A percentile compares a stretch with the other conserved stretches of the same genome.
Evolutionary conservation across 1,139 yeast genomes (phyloP).

Genomic region (Protomyces pachydermus): DNA sequence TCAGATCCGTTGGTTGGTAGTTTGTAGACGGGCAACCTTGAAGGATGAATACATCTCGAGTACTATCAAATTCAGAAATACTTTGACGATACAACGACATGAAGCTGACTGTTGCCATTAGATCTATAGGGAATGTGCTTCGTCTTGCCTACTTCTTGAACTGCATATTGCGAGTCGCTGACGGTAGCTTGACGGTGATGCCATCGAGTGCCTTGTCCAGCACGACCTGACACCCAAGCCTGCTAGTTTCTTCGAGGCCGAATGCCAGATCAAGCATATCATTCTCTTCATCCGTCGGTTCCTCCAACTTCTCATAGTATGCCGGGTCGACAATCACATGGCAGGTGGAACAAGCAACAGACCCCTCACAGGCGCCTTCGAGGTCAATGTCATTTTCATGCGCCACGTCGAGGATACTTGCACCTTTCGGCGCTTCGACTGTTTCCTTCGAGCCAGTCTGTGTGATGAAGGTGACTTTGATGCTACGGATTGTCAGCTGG

Average conservation of each 20-base stretch:
- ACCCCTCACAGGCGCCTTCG: constrained; percentile 98
- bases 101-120: neutral
- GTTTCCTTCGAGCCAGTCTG: constrained; percentile 82
- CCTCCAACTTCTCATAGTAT: constrained; percentile 81
- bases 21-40: neutral
- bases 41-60: neutral
- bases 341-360: constrained; percentile 97
- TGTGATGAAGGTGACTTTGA: constrained; percentile 81
- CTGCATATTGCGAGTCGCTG: constrained; percentile 28
- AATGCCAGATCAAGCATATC: constrained; percentile 97
- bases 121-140: too few relatives aligned
- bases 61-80: neutral
- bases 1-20: neutral
- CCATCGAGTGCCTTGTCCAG: constrained; percentile 92
- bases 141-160: neutral
- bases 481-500: constrained; percentile 32
- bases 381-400: constrained; percentile 89
- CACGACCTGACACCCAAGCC: constrained; percentile 88
- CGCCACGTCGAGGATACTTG: constrained; percentile 84
- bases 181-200: constrained; percentile 51
- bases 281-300: constrained; percentile 95
- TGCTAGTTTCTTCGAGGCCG: constrained; percentile 58
- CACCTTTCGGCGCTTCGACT: constrained; percentile 88
- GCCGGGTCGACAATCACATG: constrained; percentile 96
- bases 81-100: neutral